Evolutionary conservation across 768 basidiomycete genomes (phyloP), one percentile per base, ranked within the genome.

Genomic region (Boletus insuetus): DNA sequence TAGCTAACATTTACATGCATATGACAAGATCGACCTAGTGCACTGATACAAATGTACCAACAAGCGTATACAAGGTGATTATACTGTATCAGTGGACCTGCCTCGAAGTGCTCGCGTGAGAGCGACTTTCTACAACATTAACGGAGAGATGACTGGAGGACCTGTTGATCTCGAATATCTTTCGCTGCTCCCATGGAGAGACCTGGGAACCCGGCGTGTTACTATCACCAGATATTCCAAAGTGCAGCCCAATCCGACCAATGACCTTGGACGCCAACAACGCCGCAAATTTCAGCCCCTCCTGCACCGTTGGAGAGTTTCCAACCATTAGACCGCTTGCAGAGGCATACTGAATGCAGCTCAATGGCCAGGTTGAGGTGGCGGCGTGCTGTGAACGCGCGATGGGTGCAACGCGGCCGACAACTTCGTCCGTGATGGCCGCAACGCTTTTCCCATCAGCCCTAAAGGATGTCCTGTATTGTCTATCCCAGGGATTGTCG

Each of bases 251-350:
- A 26, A 77, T 40, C 12, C 64, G 66, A 22, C 76, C 71, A 4
- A 82, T 52, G 5, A 82, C 55, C 13, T 71, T 74, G 1, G 75
- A 79, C 4, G 74, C 73, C 29, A 86, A 71, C 2, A 83, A 56
- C 0, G 73, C 83, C 3, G 77, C 79, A 1, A 81, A 79, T 47
- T 79, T 73, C 1, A 81, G 77, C 7, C 80, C 83, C 76, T 82
- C 83, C 4, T 64, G 67, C 17, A 62, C 61, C 1, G 79, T 84
- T 9, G 79, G 71, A 17, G 45, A 22, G n/a, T 69, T 61, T 69
- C 2, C 81, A 47, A 64, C 59, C 44, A 19, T 41, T 35, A 32
- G 35, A 14, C 9, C 13, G 17, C 41, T 29, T 16, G 39, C 7
- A n/a, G 42, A 26, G 14, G 60, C 54, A 31, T 57, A 47, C 41